A percentile compares a stretch with the other conserved stretches of the same genome.
These are phyloP conservation scores for Malus sieversii DNA, from an alignment of 306 rosid species.

Conservation along the genomic window DNA sequence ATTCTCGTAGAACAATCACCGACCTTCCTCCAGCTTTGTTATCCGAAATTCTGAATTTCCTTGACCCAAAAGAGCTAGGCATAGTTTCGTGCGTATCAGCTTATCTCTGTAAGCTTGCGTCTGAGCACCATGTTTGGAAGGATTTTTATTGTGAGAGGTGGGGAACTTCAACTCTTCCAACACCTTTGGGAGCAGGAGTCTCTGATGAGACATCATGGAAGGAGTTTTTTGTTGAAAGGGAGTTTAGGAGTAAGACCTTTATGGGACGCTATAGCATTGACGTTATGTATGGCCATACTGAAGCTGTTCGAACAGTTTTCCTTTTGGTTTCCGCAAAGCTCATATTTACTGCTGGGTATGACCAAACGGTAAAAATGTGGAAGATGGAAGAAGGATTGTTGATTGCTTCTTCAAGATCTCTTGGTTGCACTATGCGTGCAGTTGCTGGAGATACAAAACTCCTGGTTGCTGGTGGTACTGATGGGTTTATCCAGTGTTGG, in stretches of 20 bases:
- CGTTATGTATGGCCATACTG: slow-evolving; percentile 75
- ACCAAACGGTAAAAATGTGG: slow-evolving; percentile 81
- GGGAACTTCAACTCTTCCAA: slow-evolving; percentile 58
- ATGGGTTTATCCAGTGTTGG: slow-evolving; percentile 93
- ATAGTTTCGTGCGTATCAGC: slow-evolving; percentile 73
- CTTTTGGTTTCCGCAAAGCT: slow-evolving; percentile 73
- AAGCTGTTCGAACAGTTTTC: slow-evolving; percentile 76
- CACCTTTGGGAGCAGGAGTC: slow-evolving; percentile 28
- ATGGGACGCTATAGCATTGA: slow-evolving; percentile 83
- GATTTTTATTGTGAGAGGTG: slow-evolving; percentile 86
- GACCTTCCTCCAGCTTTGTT: slow-evolving; percentile 76
- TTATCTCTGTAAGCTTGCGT: slow-evolving; percentile 47
- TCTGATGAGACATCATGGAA: slow-evolving; percentile 71
- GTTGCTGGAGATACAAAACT: slow-evolving; percentile 73
- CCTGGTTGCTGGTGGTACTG: slow-evolving; percentile 76
- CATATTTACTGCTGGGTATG: slow-evolving; percentile 86
- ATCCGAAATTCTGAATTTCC: slow-evolving; percentile 75
- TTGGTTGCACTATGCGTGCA: slow-evolving; percentile 86
- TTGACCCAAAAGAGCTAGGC: slow-evolving; percentile 89
- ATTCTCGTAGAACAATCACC: slow-evolving; percentile 39
- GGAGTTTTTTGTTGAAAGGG: slow-evolving; percentile 82
- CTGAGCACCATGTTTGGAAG: slow-evolving; percentile 96
- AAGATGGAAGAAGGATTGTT: slow-evolving; percentile 80
- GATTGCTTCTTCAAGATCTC: slow-evolving; percentile 63
- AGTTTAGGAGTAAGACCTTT: slow-evolving; percentile 86